Percentiles rank a stretch among this genome's conserved stretches.
These are phyloP conservation scores for Gypsophila paniculata DNA, from an alignment of 179 eudicot genomes.

Conservation along the genomic window DNA sequence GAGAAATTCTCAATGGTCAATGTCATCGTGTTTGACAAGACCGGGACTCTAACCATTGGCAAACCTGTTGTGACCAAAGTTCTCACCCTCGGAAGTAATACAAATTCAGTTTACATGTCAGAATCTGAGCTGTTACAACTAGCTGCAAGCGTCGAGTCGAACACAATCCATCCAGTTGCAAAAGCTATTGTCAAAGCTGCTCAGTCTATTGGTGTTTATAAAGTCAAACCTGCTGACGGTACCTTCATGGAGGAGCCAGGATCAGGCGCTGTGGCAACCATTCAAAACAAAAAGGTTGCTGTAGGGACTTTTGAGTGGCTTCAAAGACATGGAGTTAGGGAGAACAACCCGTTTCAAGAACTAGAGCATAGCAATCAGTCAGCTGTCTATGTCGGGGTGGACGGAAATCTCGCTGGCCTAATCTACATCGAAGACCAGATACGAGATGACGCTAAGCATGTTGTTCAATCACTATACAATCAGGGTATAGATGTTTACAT, in stretches of 20 bases:
- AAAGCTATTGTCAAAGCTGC: slow-evolving; percentile 96
- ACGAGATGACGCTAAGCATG: slow-evolving; percentile 84
- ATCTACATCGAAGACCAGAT: slow-evolving; percentile 94
- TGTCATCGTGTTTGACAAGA: slow-evolving; percentile 87
- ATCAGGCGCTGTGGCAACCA: slow-evolving; percentile 79
- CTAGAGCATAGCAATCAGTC: slow-evolving; percentile 76
- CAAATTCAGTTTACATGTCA: slow-evolving; percentile 35
- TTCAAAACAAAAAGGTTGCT: slow-evolving; percentile 57
- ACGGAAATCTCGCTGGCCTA: slow-evolving; percentile 69
- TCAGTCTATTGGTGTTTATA: slow-evolving; percentile 42
- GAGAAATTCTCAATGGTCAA: slow-evolving; percentile 81
- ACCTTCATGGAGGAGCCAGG: slow-evolving; percentile 95
- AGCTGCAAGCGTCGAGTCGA: slow-evolving; percentile 91
- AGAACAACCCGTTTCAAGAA: slow-evolving; percentile 52
- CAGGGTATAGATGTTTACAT: slow-evolving; percentile 72
- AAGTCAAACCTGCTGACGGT: slow-evolving; percentile 64
- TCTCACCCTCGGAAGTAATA: slow-evolving; percentile 37
- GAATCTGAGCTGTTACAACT: slow-evolving; percentile 64
- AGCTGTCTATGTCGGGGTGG: slow-evolving; percentile 83
- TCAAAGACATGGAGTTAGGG: slow-evolving; percentile 62
- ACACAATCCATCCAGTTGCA: slow-evolving; percentile 95
- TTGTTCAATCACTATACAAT: slow-evolving; percentile 55
- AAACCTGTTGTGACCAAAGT: slow-evolving; percentile 78
- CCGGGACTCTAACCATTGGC: slow-evolving; percentile 93
- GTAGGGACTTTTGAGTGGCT: slow-evolving; percentile 97